Percentiles rank a stretch among this genome's conserved stretches.
phyloP scores from a whole-genome alignment of 768 basidiomycete genomes.

The Pleurotus tuber-regium region DNA sequence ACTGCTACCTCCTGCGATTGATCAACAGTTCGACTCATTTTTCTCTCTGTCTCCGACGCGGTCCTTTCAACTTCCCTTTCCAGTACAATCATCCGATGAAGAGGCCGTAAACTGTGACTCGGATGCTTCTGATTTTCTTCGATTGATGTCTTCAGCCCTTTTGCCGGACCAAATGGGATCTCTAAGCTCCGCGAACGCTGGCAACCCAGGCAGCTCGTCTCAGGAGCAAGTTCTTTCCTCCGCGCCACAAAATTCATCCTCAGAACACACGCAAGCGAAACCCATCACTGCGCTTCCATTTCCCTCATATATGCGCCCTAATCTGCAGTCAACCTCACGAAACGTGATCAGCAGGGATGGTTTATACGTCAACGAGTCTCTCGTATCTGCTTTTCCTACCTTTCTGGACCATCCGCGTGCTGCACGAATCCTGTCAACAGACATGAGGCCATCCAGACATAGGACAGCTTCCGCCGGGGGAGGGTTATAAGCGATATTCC shows the following conservation, averaged over 20 bases:
- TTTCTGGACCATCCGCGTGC: slow-evolving; percentile 7
- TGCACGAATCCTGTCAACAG: background rate
- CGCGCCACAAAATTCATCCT: background rate
- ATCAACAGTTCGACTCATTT: background rate
- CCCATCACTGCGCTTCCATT: background rate
- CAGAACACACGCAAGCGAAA: background rate
- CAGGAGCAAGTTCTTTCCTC: background rate
- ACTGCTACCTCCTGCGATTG: background rate
- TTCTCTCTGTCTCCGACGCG: background rate
- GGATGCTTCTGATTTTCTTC: too few relatives aligned
- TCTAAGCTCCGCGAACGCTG: background rate
- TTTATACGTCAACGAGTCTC: background rate
- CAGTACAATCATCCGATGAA: background rate
- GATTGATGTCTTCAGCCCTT: too few relatives aligned
- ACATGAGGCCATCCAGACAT: slow-evolving; percentile 15
- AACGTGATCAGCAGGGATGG: slow-evolving; percentile 1
- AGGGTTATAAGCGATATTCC: slow-evolving; percentile 19
- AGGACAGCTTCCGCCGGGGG: slow-evolving; percentile 25
- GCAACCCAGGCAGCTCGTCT: background rate
- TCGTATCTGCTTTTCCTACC: background rate
- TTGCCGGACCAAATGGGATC: too few relatives aligned
- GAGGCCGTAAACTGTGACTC: too few relatives aligned
- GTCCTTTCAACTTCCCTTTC: background rate
- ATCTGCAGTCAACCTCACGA: background rate
- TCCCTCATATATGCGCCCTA: background rate